A percentile compares a stretch with the other conserved stretches of the same genome.
These are phyloP conservation scores for Fusarium abutilonis DNA, from an alignment of 2,329 filamentous ascomycete genomes.

Conservation along the genomic window DNA sequence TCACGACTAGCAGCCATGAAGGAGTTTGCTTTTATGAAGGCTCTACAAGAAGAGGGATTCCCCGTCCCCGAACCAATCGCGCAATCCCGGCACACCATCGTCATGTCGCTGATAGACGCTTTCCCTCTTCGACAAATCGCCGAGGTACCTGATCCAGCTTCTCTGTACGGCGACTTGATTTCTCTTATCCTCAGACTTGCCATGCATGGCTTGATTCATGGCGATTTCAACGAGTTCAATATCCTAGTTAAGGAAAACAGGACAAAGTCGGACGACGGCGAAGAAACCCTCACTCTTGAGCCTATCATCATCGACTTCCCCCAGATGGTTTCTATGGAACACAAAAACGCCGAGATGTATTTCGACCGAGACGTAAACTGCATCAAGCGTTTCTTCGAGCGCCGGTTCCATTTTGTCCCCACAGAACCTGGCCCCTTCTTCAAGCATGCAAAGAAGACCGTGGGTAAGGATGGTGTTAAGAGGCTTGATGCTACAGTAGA, in stretches of 20 bases:
- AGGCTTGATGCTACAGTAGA: conserved; percentile 89
- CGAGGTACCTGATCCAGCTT: conserved; percentile 81
- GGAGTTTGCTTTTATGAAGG: conserved; percentile 94
- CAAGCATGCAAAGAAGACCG: conserved; percentile 79
- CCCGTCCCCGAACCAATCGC: conserved; percentile 87
- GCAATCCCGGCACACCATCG: conserved; percentile 93
- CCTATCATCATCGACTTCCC: conserved; percentile 97
- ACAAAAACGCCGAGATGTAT: conserved; percentile 94
- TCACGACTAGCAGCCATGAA: conserved; percentile 91
- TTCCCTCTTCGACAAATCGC: conserved; percentile 92
- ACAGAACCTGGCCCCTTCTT: conserved; percentile 87
- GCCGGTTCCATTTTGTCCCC: conserved; percentile 86
- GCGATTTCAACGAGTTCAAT: conserved; percentile 99
- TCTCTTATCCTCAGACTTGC: conserved; percentile 85
- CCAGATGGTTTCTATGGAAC: conserved; percentile 96
- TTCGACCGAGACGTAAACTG: conserved; percentile 97
- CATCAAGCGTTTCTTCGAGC: conserved; percentile 92
- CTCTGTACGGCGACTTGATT: conserved; percentile 92
- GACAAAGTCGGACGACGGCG: conserved; percentile 52
- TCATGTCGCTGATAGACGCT: conserved; percentile 94
- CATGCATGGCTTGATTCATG: conserved; percentile 89
- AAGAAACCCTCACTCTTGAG: conserved; percentile 63
- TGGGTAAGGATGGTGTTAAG: conserved; percentile 70
- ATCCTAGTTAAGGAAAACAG: conserved; percentile 86
- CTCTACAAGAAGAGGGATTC: conserved; percentile 83